Evolutionary conservation across 805 yeast genomes (phyloP).

Genomic region (Saccharomycodes ludwigii): DNA sequence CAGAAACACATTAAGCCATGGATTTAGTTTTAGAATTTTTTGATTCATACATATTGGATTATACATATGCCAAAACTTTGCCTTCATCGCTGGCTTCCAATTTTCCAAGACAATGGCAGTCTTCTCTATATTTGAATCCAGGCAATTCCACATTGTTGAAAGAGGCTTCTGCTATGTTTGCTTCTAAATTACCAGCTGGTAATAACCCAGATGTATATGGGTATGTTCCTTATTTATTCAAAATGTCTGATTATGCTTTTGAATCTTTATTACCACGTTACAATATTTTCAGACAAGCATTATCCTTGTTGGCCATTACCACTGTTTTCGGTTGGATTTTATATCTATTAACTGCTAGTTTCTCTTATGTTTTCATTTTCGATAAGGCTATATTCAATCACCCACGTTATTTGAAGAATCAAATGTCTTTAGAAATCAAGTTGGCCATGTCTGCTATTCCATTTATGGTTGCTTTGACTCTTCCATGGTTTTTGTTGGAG

Average conservation of each 20-base stretch:
- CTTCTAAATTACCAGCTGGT: conserved; percentile 10
- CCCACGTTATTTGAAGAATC: conserved; percentile 91
- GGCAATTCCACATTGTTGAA: conserved; percentile 16
- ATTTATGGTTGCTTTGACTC: conserved; percentile 71
- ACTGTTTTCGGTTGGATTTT: conserved; percentile 79
- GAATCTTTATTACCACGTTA: conserved; percentile 64
- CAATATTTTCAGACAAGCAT: conserved; percentile 55
- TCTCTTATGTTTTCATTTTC: conserved; percentile 69
- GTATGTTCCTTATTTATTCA: conserved; percentile 44
- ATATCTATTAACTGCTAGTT: conserved; percentile 60
- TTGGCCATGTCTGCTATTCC: conserved; percentile 80
- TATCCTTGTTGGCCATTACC: conserved; percentile 57
- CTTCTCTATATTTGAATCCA: conserved; percentile 12
- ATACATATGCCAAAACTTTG: conserved; percentile 52
- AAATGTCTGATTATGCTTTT: conserved; percentile 42
- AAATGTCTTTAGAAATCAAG: conserved; percentile 70
- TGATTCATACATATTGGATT: conserved; percentile 68
- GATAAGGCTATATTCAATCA: conserved; percentile 88
- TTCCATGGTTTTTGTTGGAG: conserved; percentile 84
- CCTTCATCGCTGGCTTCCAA: conserved; percentile 41
- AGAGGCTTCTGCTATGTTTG: conserved; percentile 8
- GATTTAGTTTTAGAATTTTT: conserved; percentile 78
- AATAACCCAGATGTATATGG: conserved; percentile 41
- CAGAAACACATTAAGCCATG: conserved; percentile 38
- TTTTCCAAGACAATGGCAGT: conserved; percentile 19